Conservation (phyloP, 1,284 basidiomycete species). For the Mixia osmundae region DNA sequence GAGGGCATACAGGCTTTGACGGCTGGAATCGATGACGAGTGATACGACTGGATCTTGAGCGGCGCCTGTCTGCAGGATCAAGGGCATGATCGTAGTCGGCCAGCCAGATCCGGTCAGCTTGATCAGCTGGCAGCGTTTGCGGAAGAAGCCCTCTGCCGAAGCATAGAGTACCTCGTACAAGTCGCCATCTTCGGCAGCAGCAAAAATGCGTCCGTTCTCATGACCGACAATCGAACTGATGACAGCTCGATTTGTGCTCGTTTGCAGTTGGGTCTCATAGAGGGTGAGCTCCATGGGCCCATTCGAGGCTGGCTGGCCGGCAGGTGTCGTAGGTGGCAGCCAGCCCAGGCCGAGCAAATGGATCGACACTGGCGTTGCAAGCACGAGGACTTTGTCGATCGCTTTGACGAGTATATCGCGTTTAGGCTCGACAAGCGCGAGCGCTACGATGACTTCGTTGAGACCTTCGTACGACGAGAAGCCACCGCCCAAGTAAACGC, state of each 20-base stretch:
- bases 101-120: constrained; percentile 29
- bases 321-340: constrained; percentile 26
- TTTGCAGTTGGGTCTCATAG: constrained; percentile 67
- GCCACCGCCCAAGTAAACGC: constrained; percentile 37
- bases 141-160: constrained; percentile 79
- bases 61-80: constrained; percentile 16
- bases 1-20: constrained; percentile 50
- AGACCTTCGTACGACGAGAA: constrained; percentile 75
- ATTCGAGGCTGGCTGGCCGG: constrained; percentile 23
- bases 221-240: constrained; percentile 67
- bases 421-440: constrained; percentile 20
- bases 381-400: constrained; percentile 67
- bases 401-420: constrained; percentile 68
- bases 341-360: constrained; percentile 62
- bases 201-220: constrained; percentile 60
- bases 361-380: constrained; percentile 63
- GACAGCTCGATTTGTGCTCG: constrained; percentile 39
- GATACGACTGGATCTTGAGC: constrained; percentile 33
- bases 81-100: constrained; percentile 19
- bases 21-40: constrained; percentile 38
- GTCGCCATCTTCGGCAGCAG: constrained; percentile 52
- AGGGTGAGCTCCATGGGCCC: constrained; percentile 73
- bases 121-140: constrained; percentile 43
- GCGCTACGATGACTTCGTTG: constrained; percentile 61
- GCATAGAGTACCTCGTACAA: constrained; percentile 87